Conservation (phyloP, 371 early-diverging fungal genomes). For the Gilbertella persicaria region DNA sequence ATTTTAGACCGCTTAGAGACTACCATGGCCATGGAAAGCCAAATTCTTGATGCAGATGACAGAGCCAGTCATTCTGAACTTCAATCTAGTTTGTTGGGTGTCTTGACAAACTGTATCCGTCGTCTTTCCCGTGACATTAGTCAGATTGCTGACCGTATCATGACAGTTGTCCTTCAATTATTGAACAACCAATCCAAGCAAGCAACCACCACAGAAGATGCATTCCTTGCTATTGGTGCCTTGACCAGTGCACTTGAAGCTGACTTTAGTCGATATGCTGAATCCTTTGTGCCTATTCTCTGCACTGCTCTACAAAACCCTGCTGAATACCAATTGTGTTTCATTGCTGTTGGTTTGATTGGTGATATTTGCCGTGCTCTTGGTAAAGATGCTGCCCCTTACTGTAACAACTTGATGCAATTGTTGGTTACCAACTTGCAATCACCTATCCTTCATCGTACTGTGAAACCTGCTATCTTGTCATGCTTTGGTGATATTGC, state of each 20-base stretch:
- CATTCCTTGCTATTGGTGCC: slow-evolving; percentile 87
- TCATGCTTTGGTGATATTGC: slow-evolving; percentile 98
- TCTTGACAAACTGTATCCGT: slow-evolving; percentile 80
- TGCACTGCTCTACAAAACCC: slow-evolving; percentile 82
- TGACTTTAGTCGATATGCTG: slow-evolving; percentile 85
- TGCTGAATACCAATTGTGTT: slow-evolving; percentile 87
- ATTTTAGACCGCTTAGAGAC: slow-evolving; percentile 79
- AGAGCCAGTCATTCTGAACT: slow-evolving; percentile 78
- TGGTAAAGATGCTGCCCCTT: slow-evolving; percentile 67
- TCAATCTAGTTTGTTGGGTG: slow-evolving; percentile 88
- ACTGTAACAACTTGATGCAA: slow-evolving; percentile 85
- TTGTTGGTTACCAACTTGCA: slow-evolving; percentile 75
- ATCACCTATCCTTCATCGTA: slow-evolving; percentile 75
- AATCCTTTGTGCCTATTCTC: slow-evolving; percentile 83
- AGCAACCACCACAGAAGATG: slow-evolving; percentile 92
- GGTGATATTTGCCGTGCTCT: slow-evolving; percentile 95
- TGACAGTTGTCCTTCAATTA: slow-evolving; percentile 79
- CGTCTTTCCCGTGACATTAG: slow-evolving; percentile 70
- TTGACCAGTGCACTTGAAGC: slow-evolving; percentile 78
- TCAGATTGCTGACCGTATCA: slow-evolving; percentile 82
- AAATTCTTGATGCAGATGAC: slow-evolving; percentile 82
- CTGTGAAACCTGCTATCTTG: slow-evolving; percentile 91
- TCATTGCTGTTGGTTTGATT: slow-evolving; percentile 91
- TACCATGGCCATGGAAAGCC: slow-evolving; percentile 66
- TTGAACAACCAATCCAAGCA: slow-evolving; percentile 68